Evolutionary conservation across 768 basidiomycete genomes (phyloP).

Genomic region (Collybia sordida): DNA sequence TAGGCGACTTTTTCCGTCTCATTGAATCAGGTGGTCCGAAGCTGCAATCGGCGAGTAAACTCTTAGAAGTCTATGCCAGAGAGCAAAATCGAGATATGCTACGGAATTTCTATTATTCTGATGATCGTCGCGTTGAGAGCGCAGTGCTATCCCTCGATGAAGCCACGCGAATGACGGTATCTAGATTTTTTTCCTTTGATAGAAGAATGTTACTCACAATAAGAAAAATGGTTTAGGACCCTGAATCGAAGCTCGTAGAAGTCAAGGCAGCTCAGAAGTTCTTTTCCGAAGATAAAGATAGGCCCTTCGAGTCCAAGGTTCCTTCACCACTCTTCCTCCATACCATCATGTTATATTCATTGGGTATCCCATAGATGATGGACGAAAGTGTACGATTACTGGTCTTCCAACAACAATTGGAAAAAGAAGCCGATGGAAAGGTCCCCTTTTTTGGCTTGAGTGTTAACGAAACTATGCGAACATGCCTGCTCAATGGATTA

Average conservation of each 20-base stretch:
- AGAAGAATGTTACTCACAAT: neutral
- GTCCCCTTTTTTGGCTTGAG: constrained; percentile 80
- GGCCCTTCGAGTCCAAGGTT: constrained; percentile 88
- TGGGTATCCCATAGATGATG: constrained; percentile 64
- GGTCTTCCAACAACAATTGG: constrained; percentile 79
- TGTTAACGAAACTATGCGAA: constrained; percentile 83
- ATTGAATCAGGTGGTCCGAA: constrained; percentile 86
- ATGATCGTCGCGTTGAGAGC: constrained; percentile 92
- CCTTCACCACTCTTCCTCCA: neutral
- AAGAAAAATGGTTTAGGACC: constrained; percentile 53
- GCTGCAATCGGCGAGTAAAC: constrained; percentile 70
- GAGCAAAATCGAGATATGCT: constrained; percentile 92
- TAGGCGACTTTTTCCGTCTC: constrained; percentile 92
- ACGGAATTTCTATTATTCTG: constrained; percentile 96
- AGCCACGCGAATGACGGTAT: constrained; percentile 63
- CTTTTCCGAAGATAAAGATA: constrained; percentile 94
- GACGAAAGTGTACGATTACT: constrained; percentile 84
- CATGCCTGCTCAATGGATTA: constrained; percentile 76
- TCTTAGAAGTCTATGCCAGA: constrained; percentile 87
- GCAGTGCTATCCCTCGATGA: constrained; percentile 89
- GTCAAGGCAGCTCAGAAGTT: constrained; percentile 88
- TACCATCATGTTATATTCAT: neutral
- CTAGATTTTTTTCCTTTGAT: constrained; percentile 7
- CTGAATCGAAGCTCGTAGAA: constrained; percentile 62
- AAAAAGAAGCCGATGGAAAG: constrained; percentile 80